Base-by-base conservation (phyloP, 805 yeast genomes). In the Starmera amethionina region DNA sequence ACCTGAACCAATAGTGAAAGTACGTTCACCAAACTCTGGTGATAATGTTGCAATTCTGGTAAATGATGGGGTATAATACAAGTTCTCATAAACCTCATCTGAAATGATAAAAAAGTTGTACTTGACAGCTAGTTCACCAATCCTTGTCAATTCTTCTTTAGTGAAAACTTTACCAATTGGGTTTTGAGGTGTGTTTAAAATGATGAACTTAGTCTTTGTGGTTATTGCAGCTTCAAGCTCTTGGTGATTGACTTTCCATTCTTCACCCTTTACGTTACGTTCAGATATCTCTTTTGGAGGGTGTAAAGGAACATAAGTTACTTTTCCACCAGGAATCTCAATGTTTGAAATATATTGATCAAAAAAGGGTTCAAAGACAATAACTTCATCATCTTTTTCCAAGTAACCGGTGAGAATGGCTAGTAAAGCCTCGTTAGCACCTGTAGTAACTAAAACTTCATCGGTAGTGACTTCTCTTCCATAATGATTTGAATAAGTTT, bases 321-420 rank as follows among this genome's bases (percentile, higher is more conserved):
- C 87, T 54, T 79, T 84, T 34, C 96, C 98, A 30, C 97, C 97
- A 5, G 94, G 79, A 66, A 93, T 75, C 60, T 88, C 93, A 54
- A 93, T 83, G 62, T 93, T 90, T 42, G 97, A 78, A 48, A 93
- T 85, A 63, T 93, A 93, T 63, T 93, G 98, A 55, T 93, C 98
- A 57, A 93, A 93, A 58, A 88, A 93, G 3, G 98, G 98, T 62
- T 90, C 95, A 56, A 93, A 84, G 12, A 93, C 97, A 59, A 93
- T 84, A 22, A 82, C 98, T 60, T 93, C 98, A 54, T 93, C 98
- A 18, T 94, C 97, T 2, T 78, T 75, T 35, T 84, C 73, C 47
- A 93, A 63, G 50, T 88, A 82, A 0, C 94, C 98, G 43, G 87
- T 81, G 57, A 89, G 79, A 4, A 82, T 77, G 2, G 96, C 64